Conservation (phyloP, 805 yeast genomes). For the Crinitomyces ghanaensis region DNA sequence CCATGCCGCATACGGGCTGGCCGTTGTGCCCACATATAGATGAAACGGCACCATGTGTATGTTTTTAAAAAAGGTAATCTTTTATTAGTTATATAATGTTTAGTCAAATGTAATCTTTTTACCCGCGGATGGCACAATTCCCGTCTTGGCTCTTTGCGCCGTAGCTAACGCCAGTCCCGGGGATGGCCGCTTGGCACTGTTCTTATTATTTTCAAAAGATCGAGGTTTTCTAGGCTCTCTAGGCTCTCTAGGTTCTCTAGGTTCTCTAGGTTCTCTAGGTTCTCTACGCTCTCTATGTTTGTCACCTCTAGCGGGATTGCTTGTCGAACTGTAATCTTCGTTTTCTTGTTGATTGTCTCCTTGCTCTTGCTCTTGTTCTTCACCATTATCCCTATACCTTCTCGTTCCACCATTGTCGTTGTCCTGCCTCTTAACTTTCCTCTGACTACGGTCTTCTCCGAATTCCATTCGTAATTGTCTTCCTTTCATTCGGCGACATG, state of each 20-base stretch:
- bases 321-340: neutral
- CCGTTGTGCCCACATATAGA: no score
- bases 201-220: no score
- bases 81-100: no score
- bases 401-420: neutral
- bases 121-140: conserved; percentile 84
- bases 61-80: no score
- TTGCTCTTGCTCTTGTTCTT: conserved; percentile 5
- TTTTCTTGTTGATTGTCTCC: conserved; percentile 1
- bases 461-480: conserved; percentile 76
- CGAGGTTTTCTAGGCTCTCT: no score
- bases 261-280: no score
- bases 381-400: conserved; percentile 3
- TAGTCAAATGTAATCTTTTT: conserved; percentile 64
- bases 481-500: conserved; percentile 54
- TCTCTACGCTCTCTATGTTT: neutral
- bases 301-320: neutral
- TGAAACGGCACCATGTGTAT: no score
- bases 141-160: conserved; percentile 83
- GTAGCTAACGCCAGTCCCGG: conserved; percentile 77
- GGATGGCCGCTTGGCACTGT: conserved; percentile 9
- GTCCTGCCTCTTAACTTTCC: conserved; percentile 21
- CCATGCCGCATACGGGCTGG: no score
- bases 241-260: no score
- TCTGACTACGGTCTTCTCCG: conserved; percentile 89